A percentile compares a stretch with the other conserved stretches of the same genome.
Conservation (phyloP, 176 grass and related monocot genomes). For the Saccharum spontaneum region DNA sequence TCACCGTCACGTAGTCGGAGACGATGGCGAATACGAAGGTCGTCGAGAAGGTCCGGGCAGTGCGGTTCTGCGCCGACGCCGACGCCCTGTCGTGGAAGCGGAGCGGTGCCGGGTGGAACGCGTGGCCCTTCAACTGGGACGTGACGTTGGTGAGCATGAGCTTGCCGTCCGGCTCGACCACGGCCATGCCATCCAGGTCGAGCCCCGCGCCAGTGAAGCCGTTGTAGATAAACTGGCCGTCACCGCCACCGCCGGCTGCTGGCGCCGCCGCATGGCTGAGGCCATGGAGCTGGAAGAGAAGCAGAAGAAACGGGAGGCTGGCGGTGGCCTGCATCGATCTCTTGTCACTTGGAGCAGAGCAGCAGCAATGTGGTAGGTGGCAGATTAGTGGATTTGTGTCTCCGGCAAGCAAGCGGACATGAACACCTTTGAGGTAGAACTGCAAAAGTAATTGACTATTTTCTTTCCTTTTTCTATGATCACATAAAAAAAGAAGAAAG, state of each 20-base stretch:
- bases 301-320: neutral
- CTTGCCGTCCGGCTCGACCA: neutral
- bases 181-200: neutral
- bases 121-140: neutral
- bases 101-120: neutral
- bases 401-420: neutral
- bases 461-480: neutral
- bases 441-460: neutral
- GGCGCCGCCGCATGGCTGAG: neutral
- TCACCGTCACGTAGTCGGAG: neutral
- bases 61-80: neutral
- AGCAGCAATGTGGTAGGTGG: neutral
- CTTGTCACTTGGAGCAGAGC: neutral
- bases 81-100: neutral
- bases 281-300: neutral
- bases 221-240: constrained; percentile 7
- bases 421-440: constrained; percentile 1
- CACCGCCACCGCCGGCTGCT: neutral
- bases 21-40: constrained; percentile 36
- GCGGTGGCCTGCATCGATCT: neutral
- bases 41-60: constrained; percentile 24
- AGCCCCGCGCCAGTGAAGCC: constrained; percentile 11
- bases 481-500: neutral
- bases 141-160: neutral
- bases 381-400: neutral